These are phyloP conservation scores for Thalassia testudinum DNA, from an alignment of 116 monocot genomes.

Conservation along the genomic window DNA sequence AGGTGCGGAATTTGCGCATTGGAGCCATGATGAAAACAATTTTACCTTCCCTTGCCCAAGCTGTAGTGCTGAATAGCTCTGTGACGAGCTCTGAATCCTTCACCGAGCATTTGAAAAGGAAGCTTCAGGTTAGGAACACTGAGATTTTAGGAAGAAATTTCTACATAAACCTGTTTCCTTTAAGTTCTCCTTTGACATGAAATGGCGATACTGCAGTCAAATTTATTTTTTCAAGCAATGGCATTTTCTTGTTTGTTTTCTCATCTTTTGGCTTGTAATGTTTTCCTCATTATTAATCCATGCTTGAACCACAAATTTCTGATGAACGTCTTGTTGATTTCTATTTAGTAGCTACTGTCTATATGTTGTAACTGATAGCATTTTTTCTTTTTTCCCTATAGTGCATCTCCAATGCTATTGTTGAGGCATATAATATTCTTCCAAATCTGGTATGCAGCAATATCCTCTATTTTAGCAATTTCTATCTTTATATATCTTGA, in stretches of 20 bases:
- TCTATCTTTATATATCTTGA: no score
- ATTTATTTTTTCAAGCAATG: no score
- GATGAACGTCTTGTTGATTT: no score
- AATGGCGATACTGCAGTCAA: background rate
- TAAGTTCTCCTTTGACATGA: background rate
- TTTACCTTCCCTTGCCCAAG: constrained; percentile 86
- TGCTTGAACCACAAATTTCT: no score
- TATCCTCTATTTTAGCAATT: no score
- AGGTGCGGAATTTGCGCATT: constrained; percentile 87
- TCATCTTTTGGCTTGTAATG: no score
- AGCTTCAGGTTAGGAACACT: constrained; percentile 49
- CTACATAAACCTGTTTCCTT: background rate
- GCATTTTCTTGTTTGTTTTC: no score
- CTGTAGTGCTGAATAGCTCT: constrained; percentile 50
- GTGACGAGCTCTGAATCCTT: constrained; percentile 5
- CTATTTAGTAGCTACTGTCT: background rate
- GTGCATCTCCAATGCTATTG: constrained; percentile 55
- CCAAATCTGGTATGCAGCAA: constrained; percentile 68
- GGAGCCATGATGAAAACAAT: constrained; percentile 97
- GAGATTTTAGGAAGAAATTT: background rate
- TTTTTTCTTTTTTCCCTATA: constrained; percentile 12
- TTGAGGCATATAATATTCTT: constrained; percentile 70
- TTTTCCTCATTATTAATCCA: no score
- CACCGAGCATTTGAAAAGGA: constrained; percentile 32
- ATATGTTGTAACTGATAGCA: background rate